phyloP scores from a whole-genome alignment of 2,329 filamentous ascomycete species.

The Colletotrichum limetticola region DNA sequence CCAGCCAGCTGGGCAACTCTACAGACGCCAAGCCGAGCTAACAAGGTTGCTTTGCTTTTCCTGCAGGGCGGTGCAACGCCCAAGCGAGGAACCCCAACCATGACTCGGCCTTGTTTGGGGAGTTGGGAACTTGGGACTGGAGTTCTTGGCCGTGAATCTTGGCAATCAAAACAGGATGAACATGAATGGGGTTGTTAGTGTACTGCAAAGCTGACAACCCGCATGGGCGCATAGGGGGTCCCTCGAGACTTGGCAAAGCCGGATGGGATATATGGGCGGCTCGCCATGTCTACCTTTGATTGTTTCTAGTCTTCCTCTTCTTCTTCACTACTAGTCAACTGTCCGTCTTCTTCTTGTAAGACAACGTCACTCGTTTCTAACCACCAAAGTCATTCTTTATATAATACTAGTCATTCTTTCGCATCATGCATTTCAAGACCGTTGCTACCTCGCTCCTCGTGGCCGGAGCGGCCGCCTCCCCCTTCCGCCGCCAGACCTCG shows the following conservation, averaged over 20 bases:
- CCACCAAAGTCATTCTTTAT: constrained; percentile 23
- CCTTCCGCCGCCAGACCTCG: constrained; percentile 26
- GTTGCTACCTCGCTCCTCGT: constrained; percentile 30
- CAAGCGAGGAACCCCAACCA: neutral
- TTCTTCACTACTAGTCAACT: constrained; percentile 1
- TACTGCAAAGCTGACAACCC: neutral
- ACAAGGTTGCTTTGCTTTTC: constrained; percentile 16
- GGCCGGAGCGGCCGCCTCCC: constrained; percentile 31
- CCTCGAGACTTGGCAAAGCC: constrained; percentile 9
- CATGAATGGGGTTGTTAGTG: constrained; percentile 5
- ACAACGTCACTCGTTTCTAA: constrained; percentile 27
- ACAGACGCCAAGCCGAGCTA: constrained; percentile 17
- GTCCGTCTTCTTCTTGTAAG: constrained; percentile 3
- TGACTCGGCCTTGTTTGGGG: constrained; percentile 21
- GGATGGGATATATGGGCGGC: constrained; percentile 28
- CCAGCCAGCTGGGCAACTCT: constrained; percentile 6
- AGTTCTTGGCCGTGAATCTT: constrained; percentile 15
- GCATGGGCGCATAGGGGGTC: neutral
- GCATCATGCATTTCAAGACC: constrained; percentile 32
- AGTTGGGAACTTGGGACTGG: neutral
- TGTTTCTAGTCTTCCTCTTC: neutral
- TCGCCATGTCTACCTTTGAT: neutral
- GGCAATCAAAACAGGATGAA: constrained; percentile 29
- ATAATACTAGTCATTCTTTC: constrained; percentile 10
- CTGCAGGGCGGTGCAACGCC: neutral